Percentiles rank a stretch among this genome's conserved stretches.
phyloP scores from a whole-genome alignment of 352 stramenopile species.

The Thalassiosira mediterranea region DNA sequence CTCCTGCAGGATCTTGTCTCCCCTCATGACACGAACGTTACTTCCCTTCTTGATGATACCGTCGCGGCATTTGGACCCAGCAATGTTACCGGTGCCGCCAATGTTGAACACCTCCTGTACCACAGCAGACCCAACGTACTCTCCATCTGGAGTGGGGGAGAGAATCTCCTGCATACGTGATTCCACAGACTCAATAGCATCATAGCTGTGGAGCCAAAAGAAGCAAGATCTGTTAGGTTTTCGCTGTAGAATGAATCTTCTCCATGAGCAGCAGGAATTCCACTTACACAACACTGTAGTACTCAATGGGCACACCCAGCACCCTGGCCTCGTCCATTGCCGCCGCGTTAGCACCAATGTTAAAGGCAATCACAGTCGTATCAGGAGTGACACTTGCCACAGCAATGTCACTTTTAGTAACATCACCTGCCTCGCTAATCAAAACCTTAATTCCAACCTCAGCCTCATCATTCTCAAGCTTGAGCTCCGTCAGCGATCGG shows the following conservation, averaged over 20 bases:
- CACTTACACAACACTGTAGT: conserved; percentile 85
- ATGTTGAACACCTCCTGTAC: conserved; percentile 90
- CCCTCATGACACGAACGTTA: conserved; percentile 86
- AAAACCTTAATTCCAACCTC: conserved; percentile 86
- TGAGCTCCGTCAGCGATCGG: conserved; percentile 76
- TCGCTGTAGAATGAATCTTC: too few species aligned
- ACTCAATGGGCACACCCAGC: conserved; percentile 84
- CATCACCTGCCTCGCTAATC: conserved; percentile 84
- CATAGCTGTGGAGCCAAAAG: conserved; percentile 60
- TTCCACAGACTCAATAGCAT: conserved; percentile 87
- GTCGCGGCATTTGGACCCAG: conserved; percentile 86
- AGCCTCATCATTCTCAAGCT: conserved; percentile 87
- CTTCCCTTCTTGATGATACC: conserved; percentile 85
- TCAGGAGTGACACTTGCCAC: conserved; percentile 93
- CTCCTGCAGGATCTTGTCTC: conserved; percentile 85
- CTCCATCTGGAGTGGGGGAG: conserved; percentile 89
- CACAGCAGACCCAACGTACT: conserved; percentile 84
- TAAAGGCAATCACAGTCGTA: conserved; percentile 91
- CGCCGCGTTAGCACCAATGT: conserved; percentile 79
- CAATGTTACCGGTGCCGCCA: conserved; percentile 84
- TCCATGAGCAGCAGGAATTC: too few species aligned
- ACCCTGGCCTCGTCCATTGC: conserved; percentile 84
- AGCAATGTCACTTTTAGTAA: conserved; percentile 93
- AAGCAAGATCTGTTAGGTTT: conserved; percentile 9
- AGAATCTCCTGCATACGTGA: conserved; percentile 85